phyloP scores from a whole-genome alignment of 176 grass and related monocot genomes.

The Bothriochloa decipiens region DNA sequence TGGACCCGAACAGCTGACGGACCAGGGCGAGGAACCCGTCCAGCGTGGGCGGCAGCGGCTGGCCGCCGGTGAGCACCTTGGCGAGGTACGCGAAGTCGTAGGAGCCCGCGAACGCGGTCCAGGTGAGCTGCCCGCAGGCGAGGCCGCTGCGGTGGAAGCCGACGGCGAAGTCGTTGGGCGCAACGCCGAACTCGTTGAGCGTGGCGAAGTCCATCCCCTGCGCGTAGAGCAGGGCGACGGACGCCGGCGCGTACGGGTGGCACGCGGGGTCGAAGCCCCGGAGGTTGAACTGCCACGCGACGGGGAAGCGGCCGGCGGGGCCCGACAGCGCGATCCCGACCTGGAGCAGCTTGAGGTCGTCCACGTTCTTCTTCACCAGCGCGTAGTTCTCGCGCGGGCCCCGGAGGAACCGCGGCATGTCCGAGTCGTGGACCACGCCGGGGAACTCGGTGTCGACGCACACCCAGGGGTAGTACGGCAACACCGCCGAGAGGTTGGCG shows the following conservation, averaged over 20 bases:
- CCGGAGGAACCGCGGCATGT: conserved; percentile 30
- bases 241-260: conserved; percentile 24
- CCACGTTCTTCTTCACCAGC: conserved; percentile 40
- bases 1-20: neutral
- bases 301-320: neutral
- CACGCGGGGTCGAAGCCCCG: conserved; percentile 29
- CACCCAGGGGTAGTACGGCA: conserved; percentile 37
- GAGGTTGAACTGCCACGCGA: conserved; percentile 60
- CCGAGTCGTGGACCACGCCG: conserved; percentile 33
- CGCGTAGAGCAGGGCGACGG: conserved; percentile 41
- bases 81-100: conserved; percentile 55
- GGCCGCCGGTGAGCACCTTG: conserved; percentile 29
- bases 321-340: conserved; percentile 37
- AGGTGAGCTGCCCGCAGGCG: neutral
- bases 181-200: neutral
- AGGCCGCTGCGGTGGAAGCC: conserved; percentile 37
- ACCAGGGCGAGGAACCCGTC: conserved; percentile 33
- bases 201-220: conserved; percentile 36
- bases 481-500: neutral
- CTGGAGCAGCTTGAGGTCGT: conserved; percentile 49
- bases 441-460: conserved; percentile 53
- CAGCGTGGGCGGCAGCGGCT: conserved; percentile 28
- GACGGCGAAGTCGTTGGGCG: neutral
- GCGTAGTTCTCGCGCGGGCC: conserved; percentile 35
- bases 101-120: conserved; percentile 42